Conservation (phyloP, 139 green algal species). For the Chlamydomonas schloesseri region DNA sequence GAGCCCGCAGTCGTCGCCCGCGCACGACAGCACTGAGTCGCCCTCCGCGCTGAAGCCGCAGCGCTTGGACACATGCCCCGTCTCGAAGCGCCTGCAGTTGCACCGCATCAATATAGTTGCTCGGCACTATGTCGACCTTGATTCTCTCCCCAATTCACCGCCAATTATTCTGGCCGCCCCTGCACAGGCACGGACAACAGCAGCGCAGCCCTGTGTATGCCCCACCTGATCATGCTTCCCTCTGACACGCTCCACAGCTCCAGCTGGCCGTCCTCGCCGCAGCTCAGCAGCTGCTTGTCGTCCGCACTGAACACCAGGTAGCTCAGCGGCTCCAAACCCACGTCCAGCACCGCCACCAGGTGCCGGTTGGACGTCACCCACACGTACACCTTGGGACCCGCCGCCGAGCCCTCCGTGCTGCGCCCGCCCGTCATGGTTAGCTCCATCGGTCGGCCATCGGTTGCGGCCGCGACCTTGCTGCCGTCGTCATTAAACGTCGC, state of each 20-base stretch:
- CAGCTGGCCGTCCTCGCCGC: constrained; percentile 62
- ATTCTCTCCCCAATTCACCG: too few relatives aligned
- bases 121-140: too few relatives aligned
- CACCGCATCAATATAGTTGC: too few relatives aligned
- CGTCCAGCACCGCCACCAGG: constrained; percentile 38
- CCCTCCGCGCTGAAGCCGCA: constrained; percentile 46
- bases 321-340: constrained; percentile 55
- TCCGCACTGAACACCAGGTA: constrained; percentile 46
- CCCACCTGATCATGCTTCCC: neutral
- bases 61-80: constrained; percentile 18
- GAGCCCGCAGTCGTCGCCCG: constrained; percentile 47
- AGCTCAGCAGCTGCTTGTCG: constrained; percentile 38
- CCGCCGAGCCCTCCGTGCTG: too few relatives aligned
- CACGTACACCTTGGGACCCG: constrained; percentile 26
- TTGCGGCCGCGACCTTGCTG: constrained; percentile 12
- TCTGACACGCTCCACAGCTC: constrained; percentile 50
- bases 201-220: too few relatives aligned
- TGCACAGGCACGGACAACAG: too few relatives aligned
- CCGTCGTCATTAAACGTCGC: constrained; percentile 27
- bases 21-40: constrained; percentile 43
- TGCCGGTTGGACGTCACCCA: constrained; percentile 14
- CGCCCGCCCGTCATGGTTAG: too few relatives aligned
- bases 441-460: neutral
- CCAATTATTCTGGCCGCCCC: too few relatives aligned
- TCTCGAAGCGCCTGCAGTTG: constrained; percentile 39